Evolutionary conservation across 345 rosid species (phyloP).

Genomic region (Boechera divaricarpa): DNA sequence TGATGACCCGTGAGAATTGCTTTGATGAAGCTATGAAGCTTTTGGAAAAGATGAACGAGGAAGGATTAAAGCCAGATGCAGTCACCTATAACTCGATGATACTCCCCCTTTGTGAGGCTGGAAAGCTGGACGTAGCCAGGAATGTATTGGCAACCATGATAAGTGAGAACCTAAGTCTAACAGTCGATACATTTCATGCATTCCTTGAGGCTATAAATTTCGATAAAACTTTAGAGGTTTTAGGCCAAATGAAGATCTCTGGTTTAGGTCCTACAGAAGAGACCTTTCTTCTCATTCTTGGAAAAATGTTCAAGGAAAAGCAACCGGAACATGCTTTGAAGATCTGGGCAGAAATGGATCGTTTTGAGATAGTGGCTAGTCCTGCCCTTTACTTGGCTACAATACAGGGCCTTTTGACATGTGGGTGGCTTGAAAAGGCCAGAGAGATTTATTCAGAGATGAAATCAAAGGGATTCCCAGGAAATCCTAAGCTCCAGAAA

Average conservation of each 20-base stretch:
- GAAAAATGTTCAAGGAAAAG: slow-evolving; percentile 57
- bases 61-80: slow-evolving; percentile 64
- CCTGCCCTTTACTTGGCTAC: slow-evolving; percentile 53
- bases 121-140: slow-evolving; percentile 67
- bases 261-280: slow-evolving; percentile 66
- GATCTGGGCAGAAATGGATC: slow-evolving; percentile 76
- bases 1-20: slow-evolving; percentile 74
- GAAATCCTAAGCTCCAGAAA: slow-evolving; percentile 76
- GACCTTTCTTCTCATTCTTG: slow-evolving; percentile 65
- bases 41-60: slow-evolving; percentile 63
- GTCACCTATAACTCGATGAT: slow-evolving; percentile 77
- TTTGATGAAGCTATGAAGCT: slow-evolving; percentile 67
- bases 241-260: slow-evolving; percentile 61
- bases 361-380: slow-evolving; percentile 53
- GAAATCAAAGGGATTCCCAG: slow-evolving; percentile 66
- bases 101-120: slow-evolving; percentile 63
- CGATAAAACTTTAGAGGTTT: slow-evolving; percentile 61
- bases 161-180: slow-evolving; percentile 57
- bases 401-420: slow-evolving; percentile 65
- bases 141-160: slow-evolving; percentile 62
- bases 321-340: slow-evolving; percentile 73
- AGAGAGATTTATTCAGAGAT: slow-evolving; percentile 67
- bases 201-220: slow-evolving; percentile 56
- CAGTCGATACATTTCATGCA: slow-evolving; percentile 78
- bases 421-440: slow-evolving; percentile 64